Evolutionary conservation across 192 early-diverging fungal genomes (phyloP), one percentile per base, ranked within the genome.

Genomic region (Radiomyces spectabilis): DNA sequence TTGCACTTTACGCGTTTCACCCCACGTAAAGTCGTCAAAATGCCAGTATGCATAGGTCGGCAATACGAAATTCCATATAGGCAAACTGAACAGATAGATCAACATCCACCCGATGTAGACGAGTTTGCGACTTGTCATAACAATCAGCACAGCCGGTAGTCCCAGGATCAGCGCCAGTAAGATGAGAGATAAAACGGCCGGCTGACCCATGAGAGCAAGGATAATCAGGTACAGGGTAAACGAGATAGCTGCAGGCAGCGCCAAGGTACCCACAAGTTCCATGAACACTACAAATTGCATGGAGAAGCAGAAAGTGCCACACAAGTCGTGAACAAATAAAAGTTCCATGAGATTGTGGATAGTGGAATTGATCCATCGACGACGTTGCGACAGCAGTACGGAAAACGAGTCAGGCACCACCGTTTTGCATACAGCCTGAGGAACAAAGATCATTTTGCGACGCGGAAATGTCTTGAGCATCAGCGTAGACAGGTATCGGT

Each of bases 251-350:
- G 93, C 94, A 0, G 96, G 96, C 29, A 95, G 74, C 6, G 90
- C 88, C 10, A 93, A 78, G 2, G 94, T 92, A 31, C 92, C 93
- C 46, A 95, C 74, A 34, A 98, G 78, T 40, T 98, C 94, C 83
- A 98, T 87, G 55, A 92, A 88, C 31, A 95, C 85, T 19, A 94
- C 81, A 74, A 95, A 97, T 84, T 97, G 94, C 92, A 95, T 90
- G 21, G 87, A 89, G 55, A 94, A 85, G 61, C 91, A 94, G 62
- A 94, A 94, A 1, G 84, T 91, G 27, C 91, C 91, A 65, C 91
- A 94, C 22, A 94, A 65, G 57, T 91, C 85, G 42, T 80, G 72
- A 37, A 94, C 88, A 50, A 85, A 82, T 39, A 92, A 78, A 33
- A 92, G 69, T 63, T 91, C 88, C 60, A 91, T 51, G 44, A 92